A percentile compares a stretch with the other conserved stretches of the same genome.
Conservation (phyloP, 1,284 basidiomycete species). For the Ceratobasidium sp. region DNA sequence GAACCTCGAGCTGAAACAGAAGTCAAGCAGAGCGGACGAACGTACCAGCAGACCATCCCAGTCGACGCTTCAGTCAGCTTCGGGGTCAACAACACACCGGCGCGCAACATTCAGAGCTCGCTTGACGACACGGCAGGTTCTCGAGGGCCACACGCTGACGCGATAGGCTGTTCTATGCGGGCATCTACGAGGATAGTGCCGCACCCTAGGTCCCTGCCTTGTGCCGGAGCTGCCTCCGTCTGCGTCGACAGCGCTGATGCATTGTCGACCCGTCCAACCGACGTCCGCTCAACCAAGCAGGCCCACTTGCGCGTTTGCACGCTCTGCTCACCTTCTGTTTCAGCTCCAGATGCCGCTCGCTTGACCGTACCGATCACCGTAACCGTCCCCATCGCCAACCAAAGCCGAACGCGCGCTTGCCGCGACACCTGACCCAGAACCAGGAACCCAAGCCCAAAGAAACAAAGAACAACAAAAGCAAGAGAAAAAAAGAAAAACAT, state of each 20-base stretch:
- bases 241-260: conserved; percentile 50
- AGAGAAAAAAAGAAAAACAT: too few relatives aligned
- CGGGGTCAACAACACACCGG: too few relatives aligned
- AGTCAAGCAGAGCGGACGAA: too few relatives aligned
- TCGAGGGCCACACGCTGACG: conserved; percentile 16
- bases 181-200: conserved; percentile 8
- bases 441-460: neutral
- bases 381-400: too few relatives aligned
- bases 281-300: too few relatives aligned
- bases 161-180: conserved; percentile 20
- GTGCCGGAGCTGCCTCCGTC: conserved; percentile 13
- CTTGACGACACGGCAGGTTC: conserved; percentile 19
- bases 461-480: neutral
- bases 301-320: too few relatives aligned
- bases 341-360: too few relatives aligned
- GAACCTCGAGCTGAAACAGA: too few relatives aligned
- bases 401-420: neutral
- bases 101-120: neutral
- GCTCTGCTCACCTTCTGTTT: too few relatives aligned
- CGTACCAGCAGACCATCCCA: too few relatives aligned
- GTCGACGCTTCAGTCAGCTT: neutral
- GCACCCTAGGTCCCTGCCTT: conserved; percentile 18
- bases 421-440: too few relatives aligned
- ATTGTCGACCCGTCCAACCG: conserved; percentile 49
- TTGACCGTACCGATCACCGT: too few relatives aligned